Evolutionary conservation across 129 eudicot genomes (phyloP).

Genomic region (Pulicaria dysenterica): DNA sequence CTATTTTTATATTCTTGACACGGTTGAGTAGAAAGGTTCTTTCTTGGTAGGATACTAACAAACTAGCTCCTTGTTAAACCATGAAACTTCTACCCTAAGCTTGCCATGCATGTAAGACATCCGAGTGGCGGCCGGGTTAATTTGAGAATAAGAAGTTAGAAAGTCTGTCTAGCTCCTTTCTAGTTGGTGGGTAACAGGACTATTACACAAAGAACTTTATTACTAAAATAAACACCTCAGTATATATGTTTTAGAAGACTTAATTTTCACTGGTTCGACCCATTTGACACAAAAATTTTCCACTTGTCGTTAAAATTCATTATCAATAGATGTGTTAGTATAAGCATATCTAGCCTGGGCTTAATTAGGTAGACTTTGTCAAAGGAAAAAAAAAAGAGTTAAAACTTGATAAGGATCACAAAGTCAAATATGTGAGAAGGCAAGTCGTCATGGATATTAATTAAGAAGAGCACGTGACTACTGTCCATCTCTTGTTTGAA

Average conservation of each 20-base stretch:
- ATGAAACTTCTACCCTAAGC: neutral
- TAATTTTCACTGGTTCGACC: no score
- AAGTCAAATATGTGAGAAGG: conserved; percentile 29
- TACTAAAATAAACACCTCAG: no score
- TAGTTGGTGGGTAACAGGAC: neutral
- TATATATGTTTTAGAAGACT: no score
- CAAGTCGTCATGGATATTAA: conserved; percentile 24
- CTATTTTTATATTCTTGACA: conserved; percentile 24
- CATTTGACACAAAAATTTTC: no score
- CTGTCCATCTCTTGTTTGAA: conserved; percentile 21
- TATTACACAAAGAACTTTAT: no score
- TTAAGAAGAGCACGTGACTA: conserved; percentile 33
- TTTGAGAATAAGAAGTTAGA: neutral
- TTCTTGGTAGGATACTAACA: conserved; percentile 23
- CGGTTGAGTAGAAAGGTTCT: conserved; percentile 37
- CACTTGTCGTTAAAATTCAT: no score
- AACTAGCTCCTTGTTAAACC: neutral
- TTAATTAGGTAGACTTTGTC: conserved; percentile 5
- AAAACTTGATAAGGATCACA: conserved; percentile 10
- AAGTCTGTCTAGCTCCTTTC: no score
- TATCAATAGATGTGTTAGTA: no score
- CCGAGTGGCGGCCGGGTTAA: neutral
- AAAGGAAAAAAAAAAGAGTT: neutral
- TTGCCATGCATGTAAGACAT: neutral
- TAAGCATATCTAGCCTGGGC: neutral